phyloP scores from a whole-genome alignment of 2,329 filamentous ascomycete species.

The Colletotrichum incanum region DNA sequence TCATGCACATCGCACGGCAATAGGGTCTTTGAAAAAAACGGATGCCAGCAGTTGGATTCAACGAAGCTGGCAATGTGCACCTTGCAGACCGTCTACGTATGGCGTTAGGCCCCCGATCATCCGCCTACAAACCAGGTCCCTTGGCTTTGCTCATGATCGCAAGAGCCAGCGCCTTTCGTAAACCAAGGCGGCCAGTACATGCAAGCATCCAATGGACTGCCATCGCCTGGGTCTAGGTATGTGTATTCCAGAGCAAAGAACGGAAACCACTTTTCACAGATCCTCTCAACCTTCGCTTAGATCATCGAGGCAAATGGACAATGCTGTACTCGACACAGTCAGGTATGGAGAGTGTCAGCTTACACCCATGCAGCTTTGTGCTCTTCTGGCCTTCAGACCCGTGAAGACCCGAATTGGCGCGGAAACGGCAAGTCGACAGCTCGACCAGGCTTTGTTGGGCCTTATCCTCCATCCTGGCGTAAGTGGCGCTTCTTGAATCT shows the following conservation, averaged over 20 bases:
- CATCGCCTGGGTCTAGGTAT: not conserved
- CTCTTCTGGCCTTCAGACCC: not conserved
- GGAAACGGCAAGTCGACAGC: not conserved
- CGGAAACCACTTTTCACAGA: not conserved
- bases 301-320: not conserved
- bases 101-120: not conserved
- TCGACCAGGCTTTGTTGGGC: too few species aligned
- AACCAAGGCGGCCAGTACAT: not conserved
- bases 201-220: not conserved
- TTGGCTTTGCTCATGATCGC: not conserved
- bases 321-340: not conserved
- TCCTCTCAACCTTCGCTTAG: not conserved
- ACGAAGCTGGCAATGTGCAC: too few species aligned
- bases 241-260: not conserved
- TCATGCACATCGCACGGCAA: too few species aligned
- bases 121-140: not conserved
- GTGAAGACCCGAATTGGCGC: not conserved
- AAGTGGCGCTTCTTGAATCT: not conserved
- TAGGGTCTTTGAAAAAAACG: too few species aligned
- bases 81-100: too few species aligned
- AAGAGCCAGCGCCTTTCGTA: not conserved
- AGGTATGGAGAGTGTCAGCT: not conserved
- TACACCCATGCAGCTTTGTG: not conserved
- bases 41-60: too few species aligned
- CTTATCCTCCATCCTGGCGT: not conserved